These are phyloP conservation scores for Staphylotrichum tortipilum DNA, from an alignment of 495 filamentous ascomycete genomes.

Conservation along the genomic window DNA sequence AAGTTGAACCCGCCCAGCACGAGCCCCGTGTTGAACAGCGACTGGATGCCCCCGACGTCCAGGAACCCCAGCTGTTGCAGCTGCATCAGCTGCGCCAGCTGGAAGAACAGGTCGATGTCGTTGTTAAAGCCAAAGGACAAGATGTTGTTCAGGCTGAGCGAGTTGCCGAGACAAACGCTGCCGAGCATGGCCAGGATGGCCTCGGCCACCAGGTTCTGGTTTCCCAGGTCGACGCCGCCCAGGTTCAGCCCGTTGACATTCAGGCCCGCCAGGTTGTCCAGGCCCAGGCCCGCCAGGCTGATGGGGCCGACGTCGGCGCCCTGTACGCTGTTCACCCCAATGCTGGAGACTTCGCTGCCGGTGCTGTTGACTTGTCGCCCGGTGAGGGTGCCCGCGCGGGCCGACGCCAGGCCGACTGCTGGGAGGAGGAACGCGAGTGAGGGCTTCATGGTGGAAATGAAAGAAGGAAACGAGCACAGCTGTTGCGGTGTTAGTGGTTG, in stretches of 20 bases:
- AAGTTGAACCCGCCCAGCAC: constrained; percentile 29
- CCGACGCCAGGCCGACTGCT: constrained; percentile 27
- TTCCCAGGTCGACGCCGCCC: constrained; percentile 37
- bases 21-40: constrained; percentile 29
- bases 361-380: not conserved
- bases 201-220: constrained; percentile 24
- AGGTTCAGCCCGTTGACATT: constrained; percentile 31
- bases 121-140: constrained; percentile 23
- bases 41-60: constrained; percentile 24
- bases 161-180: constrained; percentile 29
- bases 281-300: constrained; percentile 7
- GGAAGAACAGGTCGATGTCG: constrained; percentile 33
- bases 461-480: not conserved
- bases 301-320: constrained; percentile 1
- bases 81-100: constrained; percentile 34
- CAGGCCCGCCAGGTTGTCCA: constrained; percentile 16
- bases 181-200: constrained; percentile 27
- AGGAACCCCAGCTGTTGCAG: constrained; percentile 35
- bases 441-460: constrained; percentile 18
- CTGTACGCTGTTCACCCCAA: not conserved
- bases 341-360: not conserved
- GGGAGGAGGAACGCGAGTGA: constrained; percentile 17
- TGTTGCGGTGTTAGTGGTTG: not conserved
- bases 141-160: constrained; percentile 26
- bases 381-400: constrained; percentile 12